These are phyloP conservation scores for Irpex sp. DNA, from an alignment of 1,284 basidiomycete species.

Conservation along the genomic window DNA sequence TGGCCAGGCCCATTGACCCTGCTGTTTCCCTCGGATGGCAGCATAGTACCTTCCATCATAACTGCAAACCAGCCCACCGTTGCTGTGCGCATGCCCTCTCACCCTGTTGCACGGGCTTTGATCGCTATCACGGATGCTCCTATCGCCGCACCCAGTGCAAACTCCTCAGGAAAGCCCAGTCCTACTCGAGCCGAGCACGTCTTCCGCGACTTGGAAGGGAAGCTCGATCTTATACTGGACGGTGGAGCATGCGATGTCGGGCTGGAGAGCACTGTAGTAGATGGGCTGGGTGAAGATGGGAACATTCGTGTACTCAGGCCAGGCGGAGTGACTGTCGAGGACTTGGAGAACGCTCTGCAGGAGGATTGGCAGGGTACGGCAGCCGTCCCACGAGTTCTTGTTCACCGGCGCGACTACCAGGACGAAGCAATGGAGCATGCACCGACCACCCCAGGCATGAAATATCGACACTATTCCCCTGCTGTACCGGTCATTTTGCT, in stretches of 20 bases:
- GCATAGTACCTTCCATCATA: slow-evolving; percentile 58
- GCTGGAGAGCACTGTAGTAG: slow-evolving; percentile 94
- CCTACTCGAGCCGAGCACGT: slow-evolving; percentile 94
- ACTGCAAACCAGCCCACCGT: slow-evolving; percentile 84
- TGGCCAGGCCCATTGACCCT: slow-evolving; percentile 97
- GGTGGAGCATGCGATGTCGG: slow-evolving; percentile 92
- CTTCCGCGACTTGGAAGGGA: slow-evolving; percentile 71
- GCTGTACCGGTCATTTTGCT: slow-evolving; percentile 80
- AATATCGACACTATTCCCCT: slow-evolving; percentile 97
- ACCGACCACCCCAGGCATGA: slow-evolving; percentile 99
- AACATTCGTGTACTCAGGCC: slow-evolving; percentile 84
- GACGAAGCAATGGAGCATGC: slow-evolving; percentile 64
- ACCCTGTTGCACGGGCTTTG: slow-evolving; percentile 89
- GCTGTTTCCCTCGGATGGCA: slow-evolving; percentile 75
- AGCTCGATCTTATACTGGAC: slow-evolving; percentile 81
- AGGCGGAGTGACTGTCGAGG: slow-evolving; percentile 91
- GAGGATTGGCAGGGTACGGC: slow-evolving; percentile 34
- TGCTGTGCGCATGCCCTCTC: slow-evolving; percentile 91
- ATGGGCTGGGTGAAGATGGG: slow-evolving; percentile 74
- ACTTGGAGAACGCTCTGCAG: slow-evolving; percentile 62
- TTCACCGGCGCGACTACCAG: slow-evolving; percentile 71
- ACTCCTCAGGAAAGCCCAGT: slow-evolving; percentile 91
- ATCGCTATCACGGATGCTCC: slow-evolving; percentile 78
- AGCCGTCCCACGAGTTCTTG: slow-evolving; percentile 54
- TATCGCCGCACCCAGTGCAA: slow-evolving; percentile 94